Base-by-base conservation (phyloP, 352 stramenopile genomes). In the Globisporangium mamillatum region DNA sequence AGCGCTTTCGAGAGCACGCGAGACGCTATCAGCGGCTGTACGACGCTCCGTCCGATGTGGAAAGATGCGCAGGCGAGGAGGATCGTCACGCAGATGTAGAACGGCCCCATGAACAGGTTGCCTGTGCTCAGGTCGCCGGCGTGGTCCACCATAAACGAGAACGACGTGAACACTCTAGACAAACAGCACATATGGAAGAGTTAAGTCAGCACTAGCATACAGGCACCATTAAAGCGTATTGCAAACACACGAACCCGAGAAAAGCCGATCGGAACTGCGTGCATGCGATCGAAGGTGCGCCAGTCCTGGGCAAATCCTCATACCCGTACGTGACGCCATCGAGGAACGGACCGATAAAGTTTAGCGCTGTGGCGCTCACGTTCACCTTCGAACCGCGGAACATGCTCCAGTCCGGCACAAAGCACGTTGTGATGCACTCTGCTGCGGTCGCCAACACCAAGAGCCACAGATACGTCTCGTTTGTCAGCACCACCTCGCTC, bases 141-240 rank as follows among this genome's bases (percentile, higher is more conserved):
- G 60, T 95, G 88, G 68, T 95, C 88, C 5, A 80, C 83, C 88
- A 95, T 95, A 76, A 92, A 95, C 63, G 86, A 88, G 62, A 90
- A 95, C n/a, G 86, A 94, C 53, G 88, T 95, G 63, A 95, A 93
- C 16, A 93, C 88, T 1, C 88, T 95, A 54, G 16, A 71, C 20
- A 56, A 7, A 44, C 10, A 32, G 22, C 5, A 20, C 25, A 56
- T 7, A 4, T 38, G 36, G 7, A 60, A 25, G 52, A 44, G 14
- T 20, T 22, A 25, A 14, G 16, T 63, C 9, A 16, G 18, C 20
- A 4, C 50, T 16, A 38, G 36, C 20, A 4, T 41, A 12, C 3
- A 27, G 8, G 48, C 10, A 22, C 1, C 0, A 41, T 20, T 10
- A 24, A 6, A 27, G n/a, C 34, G 12, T 61, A 20, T n/a, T 36